Percentiles rank a stretch among this genome's conserved stretches.
These are phyloP conservation scores for Protomyces arabidopsidicola DNA, from an alignment of 1,139 yeast genomes.

Conservation along the genomic window DNA sequence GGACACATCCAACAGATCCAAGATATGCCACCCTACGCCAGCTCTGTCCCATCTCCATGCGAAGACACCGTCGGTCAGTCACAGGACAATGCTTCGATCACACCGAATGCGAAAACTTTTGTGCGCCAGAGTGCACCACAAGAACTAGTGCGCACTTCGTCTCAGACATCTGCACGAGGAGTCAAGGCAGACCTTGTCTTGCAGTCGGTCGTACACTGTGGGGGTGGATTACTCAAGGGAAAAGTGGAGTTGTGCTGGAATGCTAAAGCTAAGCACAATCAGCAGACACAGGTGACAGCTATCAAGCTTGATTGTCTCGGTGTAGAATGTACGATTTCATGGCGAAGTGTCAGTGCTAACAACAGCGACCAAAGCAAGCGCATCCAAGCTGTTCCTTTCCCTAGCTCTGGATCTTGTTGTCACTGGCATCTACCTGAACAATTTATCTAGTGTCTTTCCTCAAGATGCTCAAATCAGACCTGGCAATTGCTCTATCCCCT, in stretches of 20 bases:
- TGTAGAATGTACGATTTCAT: slow-evolving; percentile 5
- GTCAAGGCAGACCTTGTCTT: slow-evolving; percentile 5
- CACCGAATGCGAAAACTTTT: slow-evolving; percentile 4
- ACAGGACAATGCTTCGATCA: neutral
- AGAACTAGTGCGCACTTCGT: slow-evolving; percentile 1
- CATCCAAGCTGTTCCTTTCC: slow-evolving; percentile 2
- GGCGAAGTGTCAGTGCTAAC: neutral
- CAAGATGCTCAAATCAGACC: slow-evolving; percentile 1
- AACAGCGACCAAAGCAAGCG: neutral
- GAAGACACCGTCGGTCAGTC: too few species aligned
- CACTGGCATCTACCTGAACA: slow-evolving; percentile 6
- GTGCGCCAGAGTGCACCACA: slow-evolving; percentile 22
- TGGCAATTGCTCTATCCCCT: slow-evolving; percentile 15
- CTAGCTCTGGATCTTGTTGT: slow-evolving; percentile 16
- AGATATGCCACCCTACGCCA: neutral
- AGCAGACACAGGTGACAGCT: slow-evolving; percentile 2
- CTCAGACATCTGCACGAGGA: slow-evolving; percentile 7
- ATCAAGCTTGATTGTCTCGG: slow-evolving; percentile 21
- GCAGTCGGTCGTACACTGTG: slow-evolving; percentile 4
- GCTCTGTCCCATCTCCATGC: too few species aligned
- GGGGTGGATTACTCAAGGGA: slow-evolving; percentile 21
- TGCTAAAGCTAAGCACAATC: slow-evolving; percentile 5
- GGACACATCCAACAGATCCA: neutral
- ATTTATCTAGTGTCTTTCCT: slow-evolving; percentile 6
- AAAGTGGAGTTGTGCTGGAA: neutral